phyloP scores from a whole-genome alignment of 345 rosid species.

The Cardamine resedifolia region DNA sequence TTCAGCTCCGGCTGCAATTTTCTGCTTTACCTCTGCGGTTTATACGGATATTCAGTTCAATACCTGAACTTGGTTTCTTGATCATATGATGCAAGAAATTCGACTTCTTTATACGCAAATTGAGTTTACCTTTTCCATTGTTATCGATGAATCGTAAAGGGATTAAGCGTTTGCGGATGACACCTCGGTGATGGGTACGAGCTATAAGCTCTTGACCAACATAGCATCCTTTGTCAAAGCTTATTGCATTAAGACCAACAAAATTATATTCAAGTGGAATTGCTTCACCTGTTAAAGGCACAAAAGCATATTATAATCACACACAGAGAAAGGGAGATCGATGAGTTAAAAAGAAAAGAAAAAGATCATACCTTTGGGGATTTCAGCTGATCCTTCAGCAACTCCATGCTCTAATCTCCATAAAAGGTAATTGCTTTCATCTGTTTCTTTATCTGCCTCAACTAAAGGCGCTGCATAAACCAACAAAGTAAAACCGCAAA shows the following conservation, averaged over 20 bases:
- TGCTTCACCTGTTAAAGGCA: conserved; percentile 65
- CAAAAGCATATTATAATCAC: background rate
- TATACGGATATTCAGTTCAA: too few species aligned
- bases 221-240: conserved; percentile 93
- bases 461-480: conserved; percentile 73
- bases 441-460: conserved; percentile 75
- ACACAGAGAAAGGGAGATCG: background rate
- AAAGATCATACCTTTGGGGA: conserved; percentile 64
- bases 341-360: background rate
- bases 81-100: background rate
- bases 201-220: conserved; percentile 97
- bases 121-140: conserved; percentile 53
- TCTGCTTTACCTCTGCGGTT: conserved; percentile 57
- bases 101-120: background rate
- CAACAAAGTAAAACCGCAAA: background rate
- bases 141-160: conserved; percentile 63
- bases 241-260: conserved; percentile 82
- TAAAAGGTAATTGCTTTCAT: conserved; percentile 59
- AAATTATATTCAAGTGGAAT: conserved; percentile 89
- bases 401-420: conserved; percentile 87
- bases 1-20: conserved; percentile 64
- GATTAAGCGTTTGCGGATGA: conserved; percentile 77
- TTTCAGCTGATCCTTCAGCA: conserved; percentile 89
- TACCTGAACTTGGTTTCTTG: background rate
- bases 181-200: conserved; percentile 88